A percentile compares a stretch with the other conserved stretches of the same genome.
Evolutionary conservation across 495 filamentous ascomycete genomes (phyloP).

Genomic region (Eremomyces bilateralis): DNA sequence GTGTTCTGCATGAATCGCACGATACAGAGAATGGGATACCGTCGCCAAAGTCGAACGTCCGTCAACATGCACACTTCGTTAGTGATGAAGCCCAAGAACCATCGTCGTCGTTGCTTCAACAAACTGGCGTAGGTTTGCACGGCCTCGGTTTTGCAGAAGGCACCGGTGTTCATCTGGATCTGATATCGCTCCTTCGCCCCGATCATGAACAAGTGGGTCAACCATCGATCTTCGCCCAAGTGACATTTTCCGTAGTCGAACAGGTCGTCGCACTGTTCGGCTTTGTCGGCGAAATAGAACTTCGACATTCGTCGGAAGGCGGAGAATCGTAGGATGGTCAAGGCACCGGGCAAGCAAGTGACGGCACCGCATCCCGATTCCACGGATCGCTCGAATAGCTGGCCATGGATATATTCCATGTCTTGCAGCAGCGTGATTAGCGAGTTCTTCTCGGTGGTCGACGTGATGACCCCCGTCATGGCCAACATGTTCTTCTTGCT

Average conservation of each 20-base stretch:
- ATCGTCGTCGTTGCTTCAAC: slow-evolving; percentile 84
- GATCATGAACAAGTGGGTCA: slow-evolving; percentile 98
- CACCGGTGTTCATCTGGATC: slow-evolving; percentile 91
- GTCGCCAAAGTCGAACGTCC: slow-evolving; percentile 71
- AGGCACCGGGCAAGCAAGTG: slow-evolving; percentile 81
- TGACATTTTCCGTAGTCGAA: slow-evolving; percentile 96
- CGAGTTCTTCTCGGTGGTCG: slow-evolving; percentile 72
- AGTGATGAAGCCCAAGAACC: slow-evolving; percentile 96
- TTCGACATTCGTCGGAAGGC: slow-evolving; percentile 95
- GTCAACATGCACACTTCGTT: slow-evolving; percentile 99
- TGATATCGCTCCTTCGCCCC: slow-evolving; percentile 81
- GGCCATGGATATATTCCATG: slow-evolving; percentile 96
- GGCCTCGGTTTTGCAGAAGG: slow-evolving; percentile 97
- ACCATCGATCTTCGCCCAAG: slow-evolving; percentile 88
- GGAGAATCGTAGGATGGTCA: slow-evolving; percentile 90
- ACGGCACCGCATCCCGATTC: slow-evolving; percentile 91
- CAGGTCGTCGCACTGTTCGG: slow-evolving; percentile 84
- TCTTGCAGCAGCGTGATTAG: slow-evolving; percentile 88
- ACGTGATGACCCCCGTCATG: slow-evolving; percentile 96
- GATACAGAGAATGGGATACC: slow-evolving; percentile 74
- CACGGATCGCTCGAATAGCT: slow-evolving; percentile 90
- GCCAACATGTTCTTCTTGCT: slow-evolving; percentile 87
- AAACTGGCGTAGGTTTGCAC: slow-evolving; percentile 73
- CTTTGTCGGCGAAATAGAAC: slow-evolving; percentile 97
- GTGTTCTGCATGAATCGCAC: slow-evolving; percentile 94